Evolutionary conservation across 2,329 filamentous ascomycete species (phyloP).

Genomic region (Penicillium corylophilum): DNA sequence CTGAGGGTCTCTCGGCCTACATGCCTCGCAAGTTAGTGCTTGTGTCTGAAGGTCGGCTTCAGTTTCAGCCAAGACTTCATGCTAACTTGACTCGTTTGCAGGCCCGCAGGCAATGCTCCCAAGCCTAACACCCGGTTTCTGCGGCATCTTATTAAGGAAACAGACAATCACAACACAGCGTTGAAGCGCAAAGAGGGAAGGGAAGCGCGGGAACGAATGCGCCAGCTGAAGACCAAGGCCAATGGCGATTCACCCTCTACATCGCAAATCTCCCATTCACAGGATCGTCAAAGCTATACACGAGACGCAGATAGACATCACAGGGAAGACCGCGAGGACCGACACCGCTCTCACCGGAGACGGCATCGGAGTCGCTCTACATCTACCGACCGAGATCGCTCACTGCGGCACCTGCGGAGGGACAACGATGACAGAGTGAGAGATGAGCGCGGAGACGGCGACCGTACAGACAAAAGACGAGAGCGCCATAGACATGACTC

Average conservation of each 20-base stretch:
- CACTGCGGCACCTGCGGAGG: conserved; percentile 24
- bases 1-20: conserved; percentile 70
- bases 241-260: conserved; percentile 17
- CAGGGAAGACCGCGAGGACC: conserved; percentile 22
- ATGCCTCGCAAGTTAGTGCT: conserved; percentile 52
- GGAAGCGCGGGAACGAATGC: conserved; percentile 71
- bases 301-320: conserved; percentile 22
- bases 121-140: conserved; percentile 93
- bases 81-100: conserved; percentile 34
- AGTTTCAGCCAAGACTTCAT: not conserved
- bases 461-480: conserved; percentile 15
- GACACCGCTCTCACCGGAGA: conserved; percentile 27
- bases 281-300: conserved; percentile 18
- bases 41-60: not conserved
- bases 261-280: conserved; percentile 40
- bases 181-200: conserved; percentile 79
- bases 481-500: conserved; percentile 12
- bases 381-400: conserved; percentile 25
- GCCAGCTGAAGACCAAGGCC: conserved; percentile 52
- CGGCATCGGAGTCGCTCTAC: conserved; percentile 29
- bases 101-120: conserved; percentile 64
- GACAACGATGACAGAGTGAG: conserved; percentile 18
- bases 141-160: conserved; percentile 82
- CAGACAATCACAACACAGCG: conserved; percentile 83
- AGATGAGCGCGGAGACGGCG: conserved; percentile 16